Evolutionary conservation across 176 grass and related monocot genomes (phyloP).

Genomic region (Ensete ventricosum): DNA sequence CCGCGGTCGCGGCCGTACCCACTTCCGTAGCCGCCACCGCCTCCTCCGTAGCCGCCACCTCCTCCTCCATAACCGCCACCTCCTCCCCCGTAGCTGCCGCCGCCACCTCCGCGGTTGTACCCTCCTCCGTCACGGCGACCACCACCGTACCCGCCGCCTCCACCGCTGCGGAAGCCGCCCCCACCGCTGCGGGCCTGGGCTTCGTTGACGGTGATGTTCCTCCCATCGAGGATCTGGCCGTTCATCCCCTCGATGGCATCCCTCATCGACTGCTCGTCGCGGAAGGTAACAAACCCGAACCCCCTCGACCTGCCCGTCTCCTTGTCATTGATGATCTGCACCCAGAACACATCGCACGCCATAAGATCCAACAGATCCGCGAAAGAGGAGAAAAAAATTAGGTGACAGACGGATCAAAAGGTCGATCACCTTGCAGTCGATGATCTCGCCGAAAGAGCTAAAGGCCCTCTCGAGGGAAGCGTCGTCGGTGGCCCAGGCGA

Average conservation of each 20-base stretch:
- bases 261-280: slow-evolving; percentile 58
- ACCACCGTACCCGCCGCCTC: slow-evolving; percentile 4
- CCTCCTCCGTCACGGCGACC: slow-evolving; percentile 1
- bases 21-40: neutral
- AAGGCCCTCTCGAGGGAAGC: slow-evolving; percentile 62
- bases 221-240: slow-evolving; percentile 65
- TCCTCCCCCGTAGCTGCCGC: neutral
- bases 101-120: slow-evolving; percentile 9
- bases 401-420: too few relatives aligned
- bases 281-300: slow-evolving; percentile 88
- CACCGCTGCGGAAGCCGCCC: slow-evolving; percentile 16
- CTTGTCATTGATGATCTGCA: slow-evolving; percentile 82
- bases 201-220: slow-evolving; percentile 92
- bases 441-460: slow-evolving; percentile 55
- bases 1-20: neutral
- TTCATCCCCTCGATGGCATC: slow-evolving; percentile 86
- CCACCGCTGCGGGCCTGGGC: slow-evolving; percentile 55
- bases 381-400: neutral
- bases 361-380: neutral
- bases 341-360: neutral
- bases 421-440: slow-evolving; percentile 66
- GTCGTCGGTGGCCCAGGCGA: slow-evolving; percentile 90
- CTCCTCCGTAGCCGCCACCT: neutral
- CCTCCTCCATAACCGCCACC: neutral
- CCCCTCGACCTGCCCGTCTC: slow-evolving; percentile 83